phyloP scores from a whole-genome alignment of 805 yeast genomes.

The Teunomyces cretensis region DNA sequence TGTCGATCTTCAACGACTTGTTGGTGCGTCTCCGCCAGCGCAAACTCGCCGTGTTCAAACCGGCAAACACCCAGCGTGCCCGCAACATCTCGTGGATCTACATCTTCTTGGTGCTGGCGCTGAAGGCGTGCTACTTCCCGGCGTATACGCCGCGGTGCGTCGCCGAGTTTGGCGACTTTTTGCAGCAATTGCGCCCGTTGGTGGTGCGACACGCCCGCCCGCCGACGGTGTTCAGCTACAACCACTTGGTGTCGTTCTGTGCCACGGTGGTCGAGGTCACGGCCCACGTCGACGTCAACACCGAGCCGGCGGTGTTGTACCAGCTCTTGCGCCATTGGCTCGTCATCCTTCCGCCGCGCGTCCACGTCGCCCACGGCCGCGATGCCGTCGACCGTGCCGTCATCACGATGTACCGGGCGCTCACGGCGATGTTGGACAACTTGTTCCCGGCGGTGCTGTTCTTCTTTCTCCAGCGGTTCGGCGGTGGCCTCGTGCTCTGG shows the following conservation, averaged over 20 bases:
- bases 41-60: neutral
- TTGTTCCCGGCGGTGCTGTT: constrained; percentile 22
- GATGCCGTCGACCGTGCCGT: constrained; percentile 15
- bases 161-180: constrained; percentile 4
- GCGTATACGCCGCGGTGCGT: constrained; percentile 1
- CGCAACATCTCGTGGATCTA: neutral
- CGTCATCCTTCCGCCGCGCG: constrained; percentile 19
- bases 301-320: constrained; percentile 13
- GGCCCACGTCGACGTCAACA: constrained; percentile 1
- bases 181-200: neutral
- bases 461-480: constrained; percentile 21
- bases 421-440: constrained; percentile 17
- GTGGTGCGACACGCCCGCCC: neutral
- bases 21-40: constrained; percentile 6
- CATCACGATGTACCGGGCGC: constrained; percentile 13
- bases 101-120: neutral
- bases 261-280: constrained; percentile 1
- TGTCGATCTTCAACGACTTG: constrained; percentile 17
- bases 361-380: constrained; percentile 10
- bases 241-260: constrained; percentile 11
- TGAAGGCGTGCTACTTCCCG: constrained; percentile 6
- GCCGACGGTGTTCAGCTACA: constrained; percentile 8
- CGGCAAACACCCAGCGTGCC: neutral
- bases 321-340: constrained; percentile 21
- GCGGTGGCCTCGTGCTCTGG: constrained; percentile 17